Percentiles rank a stretch among this genome's conserved stretches.
phyloP scores from a whole-genome alignment of 305 asterid genomes.

The Andrographis paniculata region DNA sequence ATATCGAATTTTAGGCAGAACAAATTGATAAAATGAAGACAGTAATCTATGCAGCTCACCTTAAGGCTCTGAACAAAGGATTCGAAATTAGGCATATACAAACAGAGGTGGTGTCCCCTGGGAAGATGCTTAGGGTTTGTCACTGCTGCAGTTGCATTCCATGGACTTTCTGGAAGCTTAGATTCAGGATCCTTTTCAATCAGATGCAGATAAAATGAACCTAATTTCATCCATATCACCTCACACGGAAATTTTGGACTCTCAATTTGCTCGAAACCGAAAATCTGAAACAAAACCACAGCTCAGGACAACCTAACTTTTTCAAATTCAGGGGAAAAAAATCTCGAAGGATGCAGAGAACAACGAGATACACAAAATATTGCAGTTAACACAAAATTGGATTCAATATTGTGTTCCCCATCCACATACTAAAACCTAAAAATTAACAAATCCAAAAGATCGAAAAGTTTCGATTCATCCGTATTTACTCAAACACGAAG shows the following conservation, averaged over 20 bases:
- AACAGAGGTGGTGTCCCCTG: conserved; percentile 83
- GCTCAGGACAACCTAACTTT: not conserved
- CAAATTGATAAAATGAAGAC: too few relatives aligned
- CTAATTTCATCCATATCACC: conserved; percentile 76
- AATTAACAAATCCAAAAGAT: too few relatives aligned
- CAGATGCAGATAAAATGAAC: conserved; percentile 55
- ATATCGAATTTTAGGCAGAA: too few relatives aligned
- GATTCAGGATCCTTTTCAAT: conserved; percentile 65
- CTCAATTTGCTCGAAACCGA: conserved; percentile 76
- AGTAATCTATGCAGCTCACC: conserved; percentile 47
- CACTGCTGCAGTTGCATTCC: conserved; percentile 45
- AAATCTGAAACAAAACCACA: conserved; percentile 25
- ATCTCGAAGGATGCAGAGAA: too few relatives aligned
- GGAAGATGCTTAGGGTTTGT: conserved; percentile 50
- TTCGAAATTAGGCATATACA: conserved; percentile 62
- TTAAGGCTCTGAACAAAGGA: conserved; percentile 52
- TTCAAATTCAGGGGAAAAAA: too few relatives aligned
- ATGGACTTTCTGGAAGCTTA: conserved; percentile 82
- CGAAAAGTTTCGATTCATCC: too few relatives aligned
- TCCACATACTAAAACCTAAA: too few relatives aligned
- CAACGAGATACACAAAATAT: too few relatives aligned
- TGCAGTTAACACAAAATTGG: too few relatives aligned
- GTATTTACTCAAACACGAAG: too few relatives aligned
- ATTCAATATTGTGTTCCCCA: too few relatives aligned
- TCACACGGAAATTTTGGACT: conserved; percentile 48